These are phyloP conservation scores for Centrapalus pauciflorus DNA, from an alignment of 129 eudicot genomes.

Conservation along the genomic window DNA sequence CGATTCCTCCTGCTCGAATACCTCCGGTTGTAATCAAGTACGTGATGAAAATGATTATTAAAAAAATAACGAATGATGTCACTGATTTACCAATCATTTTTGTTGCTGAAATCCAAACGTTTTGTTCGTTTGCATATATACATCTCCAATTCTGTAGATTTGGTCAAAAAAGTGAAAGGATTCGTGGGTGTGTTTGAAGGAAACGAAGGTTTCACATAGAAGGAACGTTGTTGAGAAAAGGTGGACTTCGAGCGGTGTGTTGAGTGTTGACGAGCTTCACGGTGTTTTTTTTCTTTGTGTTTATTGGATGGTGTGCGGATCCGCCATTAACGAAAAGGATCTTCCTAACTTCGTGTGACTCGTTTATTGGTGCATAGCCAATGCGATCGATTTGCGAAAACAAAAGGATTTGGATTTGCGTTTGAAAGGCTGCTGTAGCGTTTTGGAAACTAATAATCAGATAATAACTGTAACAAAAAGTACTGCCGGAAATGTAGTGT, in stretches of 20 bases:
- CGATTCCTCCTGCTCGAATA: conserved; percentile 33
- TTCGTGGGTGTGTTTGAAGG: conserved; percentile 28
- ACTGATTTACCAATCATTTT: conserved; percentile 34
- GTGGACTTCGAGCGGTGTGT: conserved; percentile 19
- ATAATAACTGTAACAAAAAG: too few species aligned
- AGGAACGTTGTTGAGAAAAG: conserved; percentile 12
- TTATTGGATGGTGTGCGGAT: conserved; percentile 18
- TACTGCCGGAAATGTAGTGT: too few species aligned
- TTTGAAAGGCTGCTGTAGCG: too few species aligned
- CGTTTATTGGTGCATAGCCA: conserved; percentile 1
- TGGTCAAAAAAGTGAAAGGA: conserved; percentile 6
- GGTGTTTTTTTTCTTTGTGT: conserved; percentile 11
- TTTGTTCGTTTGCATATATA: conserved; percentile 13
- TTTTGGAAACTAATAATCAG: too few species aligned
- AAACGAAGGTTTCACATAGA: conserved; percentile 11
- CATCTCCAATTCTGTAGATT: conserved; percentile 14
- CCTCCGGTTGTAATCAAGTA: conserved; percentile 30
- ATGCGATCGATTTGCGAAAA: not conserved
- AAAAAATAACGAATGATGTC: conserved; percentile 17
- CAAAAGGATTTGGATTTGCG: too few species aligned
- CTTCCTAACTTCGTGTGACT: conserved; percentile 8
- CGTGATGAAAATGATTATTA: conserved; percentile 28
- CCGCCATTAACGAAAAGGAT: conserved; percentile 22
- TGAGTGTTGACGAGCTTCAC: conserved; percentile 23
- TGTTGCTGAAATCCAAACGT: not conserved